Percentiles rank a stretch among this genome's conserved stretches.
Conservation (phyloP, 257 asterid species). For the Solanum tarapatanum region DNA sequence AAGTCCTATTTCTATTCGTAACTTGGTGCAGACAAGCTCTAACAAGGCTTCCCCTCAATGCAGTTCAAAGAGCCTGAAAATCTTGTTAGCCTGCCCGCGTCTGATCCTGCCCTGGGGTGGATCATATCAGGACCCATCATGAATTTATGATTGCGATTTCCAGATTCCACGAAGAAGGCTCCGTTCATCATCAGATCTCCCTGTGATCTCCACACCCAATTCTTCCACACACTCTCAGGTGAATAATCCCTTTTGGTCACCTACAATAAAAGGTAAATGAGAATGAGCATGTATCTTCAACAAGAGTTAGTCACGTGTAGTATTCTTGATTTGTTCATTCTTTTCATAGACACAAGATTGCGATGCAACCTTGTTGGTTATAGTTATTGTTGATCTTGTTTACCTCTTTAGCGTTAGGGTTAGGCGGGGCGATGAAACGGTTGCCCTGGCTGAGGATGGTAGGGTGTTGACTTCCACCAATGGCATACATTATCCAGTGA, state of each 20-base stretch:
- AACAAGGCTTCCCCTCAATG: constrained; percentile 15
- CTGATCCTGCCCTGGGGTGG: constrained; percentile 36
- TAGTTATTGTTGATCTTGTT: background rate
- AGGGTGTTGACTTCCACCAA: constrained; percentile 26
- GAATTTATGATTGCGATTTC: constrained; percentile 35
- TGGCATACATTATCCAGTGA: constrained; percentile 28
- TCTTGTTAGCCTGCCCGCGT: constrained; percentile 20
- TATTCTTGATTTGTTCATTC: background rate
- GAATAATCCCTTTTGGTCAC: constrained; percentile 68
- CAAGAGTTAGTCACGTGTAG: background rate
- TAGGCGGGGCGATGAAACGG: constrained; percentile 35
- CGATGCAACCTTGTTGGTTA: background rate
- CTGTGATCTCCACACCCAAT: constrained; percentile 75
- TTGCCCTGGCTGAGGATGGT: constrained; percentile 31
- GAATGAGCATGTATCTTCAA: background rate
- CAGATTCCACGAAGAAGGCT: constrained; percentile 68
- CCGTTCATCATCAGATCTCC: constrained; percentile 61
- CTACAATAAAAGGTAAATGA: constrained; percentile 9
- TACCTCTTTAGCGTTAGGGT: constrained; percentile 53
- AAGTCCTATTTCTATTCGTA: background rate
- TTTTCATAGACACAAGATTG: background rate
- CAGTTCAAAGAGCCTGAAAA: constrained; percentile 57
- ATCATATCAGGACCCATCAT: constrained; percentile 12
- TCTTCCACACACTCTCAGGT: constrained; percentile 47
- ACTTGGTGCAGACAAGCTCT: background rate